Base-by-base conservation (phyloP, 2,329 filamentous ascomycete species). In the Venturia aucupariae region DNA sequence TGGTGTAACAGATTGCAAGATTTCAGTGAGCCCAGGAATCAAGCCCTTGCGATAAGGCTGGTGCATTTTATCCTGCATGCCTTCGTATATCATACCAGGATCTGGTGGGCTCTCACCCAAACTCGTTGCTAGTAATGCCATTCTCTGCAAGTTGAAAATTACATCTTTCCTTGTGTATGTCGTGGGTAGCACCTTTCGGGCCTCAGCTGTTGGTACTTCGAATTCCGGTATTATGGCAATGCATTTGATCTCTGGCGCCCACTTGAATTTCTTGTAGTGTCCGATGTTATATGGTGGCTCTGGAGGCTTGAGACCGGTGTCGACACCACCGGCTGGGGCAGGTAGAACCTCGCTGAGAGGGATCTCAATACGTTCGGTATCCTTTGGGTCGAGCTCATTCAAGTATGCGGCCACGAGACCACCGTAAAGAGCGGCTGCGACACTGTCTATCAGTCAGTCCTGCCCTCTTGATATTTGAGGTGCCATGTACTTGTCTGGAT, bases 41-140 rank as follows among this genome's bases (percentile, higher is more conserved):
- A 99, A 84, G 2, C 84, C 88, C 77, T 94, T 88, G 63, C 94
- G 88, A 80, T 99, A 97, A 54, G 92, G 94, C 77, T 99, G 94
- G 79, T 99, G 94, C 67, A 99, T 86, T 78, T 92, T 96, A 80
- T 99, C 94, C 78, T 97, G 94, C 94, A 99, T 99, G 59, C 92
- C 93, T 60, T 95, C 86, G 79, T 95, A 95, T 75, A 99, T 99
- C 76, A 96, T 88, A 71, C 95, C 88, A 27, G 94, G 88, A 73
- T 97, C 89, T 1, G 92, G 93, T 11, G 94, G 93, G 8, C 90
- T 93, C 74, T 91, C 88, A 68, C 92, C 92, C 57, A 99, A 83
- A 0, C 92, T 92, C 13, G 92, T 90, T 39, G 93, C 92, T 15
- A 99, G 84, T 61, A 99, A 83, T 2, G 93, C 92, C 75, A 96